Conservation (phyloP, 108 stramenopile species). For the Nannochloropsis gaditana region DNA sequence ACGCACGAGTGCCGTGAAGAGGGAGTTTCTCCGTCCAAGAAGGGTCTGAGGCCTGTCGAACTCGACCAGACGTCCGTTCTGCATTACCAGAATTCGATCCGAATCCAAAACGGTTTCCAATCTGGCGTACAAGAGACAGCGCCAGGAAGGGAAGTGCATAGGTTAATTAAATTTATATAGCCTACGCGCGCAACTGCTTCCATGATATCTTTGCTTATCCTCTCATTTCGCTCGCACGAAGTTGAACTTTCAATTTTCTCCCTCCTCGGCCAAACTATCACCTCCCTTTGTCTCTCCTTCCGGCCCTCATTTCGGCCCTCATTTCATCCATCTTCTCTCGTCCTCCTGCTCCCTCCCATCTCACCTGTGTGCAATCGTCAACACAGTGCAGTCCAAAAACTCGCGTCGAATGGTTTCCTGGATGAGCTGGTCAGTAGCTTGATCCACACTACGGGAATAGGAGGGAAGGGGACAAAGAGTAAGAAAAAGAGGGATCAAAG, state of each 20-base stretch:
- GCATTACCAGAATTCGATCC: constrained; percentile 74
- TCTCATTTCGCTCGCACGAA: not conserved
- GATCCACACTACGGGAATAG: not conserved
- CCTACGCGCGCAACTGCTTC: not conserved
- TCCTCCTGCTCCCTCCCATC: not conserved
- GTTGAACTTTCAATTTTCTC: no score
- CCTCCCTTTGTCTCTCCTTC: not conserved
- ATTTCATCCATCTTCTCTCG: not conserved
- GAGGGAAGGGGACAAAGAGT: not conserved
- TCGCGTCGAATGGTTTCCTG: constrained; percentile 60
- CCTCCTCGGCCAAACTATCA: no score
- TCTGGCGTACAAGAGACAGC: constrained; percentile 29
- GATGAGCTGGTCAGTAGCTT: constrained; percentile 61
- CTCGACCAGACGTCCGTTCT: constrained; percentile 54
- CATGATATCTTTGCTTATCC: not conserved
- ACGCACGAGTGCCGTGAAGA: not conserved
- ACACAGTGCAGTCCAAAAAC: constrained; percentile 59
- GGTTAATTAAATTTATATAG: not conserved
- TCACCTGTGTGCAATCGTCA: constrained; percentile 77
- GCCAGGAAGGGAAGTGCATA: not conserved
- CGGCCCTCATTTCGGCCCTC: not conserved
- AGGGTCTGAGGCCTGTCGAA: not conserved
- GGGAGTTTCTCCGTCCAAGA: not conserved
- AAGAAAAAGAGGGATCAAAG: constrained; percentile 42
- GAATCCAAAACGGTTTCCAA: constrained; percentile 86